Base-by-base conservation (phyloP, 1,139 yeast genomes). In the Saccharomycopsis hybrid region DNA sequence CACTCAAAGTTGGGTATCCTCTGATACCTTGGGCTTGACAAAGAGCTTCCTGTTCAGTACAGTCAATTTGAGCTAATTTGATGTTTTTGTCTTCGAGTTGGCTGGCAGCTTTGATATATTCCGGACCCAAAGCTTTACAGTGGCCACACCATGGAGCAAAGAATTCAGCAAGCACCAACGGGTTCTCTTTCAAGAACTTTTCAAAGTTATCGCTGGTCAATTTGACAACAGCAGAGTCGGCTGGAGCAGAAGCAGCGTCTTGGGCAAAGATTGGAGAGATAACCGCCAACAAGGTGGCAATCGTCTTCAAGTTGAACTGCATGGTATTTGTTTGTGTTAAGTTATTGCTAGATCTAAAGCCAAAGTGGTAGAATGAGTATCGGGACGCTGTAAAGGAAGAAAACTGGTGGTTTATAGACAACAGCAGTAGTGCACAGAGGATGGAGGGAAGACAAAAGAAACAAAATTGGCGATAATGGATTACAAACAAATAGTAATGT, bases 71-170 rank as follows among this genome's bases (percentile, higher is more conserved):
- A 53, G 92, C 97, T 62, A 92, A 75, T 59, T 82, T 78, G 67
- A 90, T 84, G 55, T 78, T 72, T 56, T 84, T 70, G 46, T 75
- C 80, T 58, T 77, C 77, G 64, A 92, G 75, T 29, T 65, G 60
- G 57, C 86, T 84, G 49, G 98, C 97, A 49, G 97, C 98, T 61
- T 77, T 68, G 58, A 85, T 78, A 65, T 78, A 90, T 68, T 92
- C 92, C 48, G 98, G 98, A 27, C 92, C 97, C 59, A 92, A 76
- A 54, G 80, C 80, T 76, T 92, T 89, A 76, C 98, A 92, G 72
- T 92, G 96, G 27, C 98, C 98, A 76, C 98, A 92, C 98, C 98
- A 92, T 64, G 98, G 97, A 32, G 98, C 98, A 67, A 82, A 92
- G 73, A 92, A 92, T 73, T 92, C 97, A 39, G 96, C 92, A 59